These are phyloP conservation scores for Capronia americana DNA, from an alignment of 2,329 filamentous ascomycete species.

Conservation along the genomic window DNA sequence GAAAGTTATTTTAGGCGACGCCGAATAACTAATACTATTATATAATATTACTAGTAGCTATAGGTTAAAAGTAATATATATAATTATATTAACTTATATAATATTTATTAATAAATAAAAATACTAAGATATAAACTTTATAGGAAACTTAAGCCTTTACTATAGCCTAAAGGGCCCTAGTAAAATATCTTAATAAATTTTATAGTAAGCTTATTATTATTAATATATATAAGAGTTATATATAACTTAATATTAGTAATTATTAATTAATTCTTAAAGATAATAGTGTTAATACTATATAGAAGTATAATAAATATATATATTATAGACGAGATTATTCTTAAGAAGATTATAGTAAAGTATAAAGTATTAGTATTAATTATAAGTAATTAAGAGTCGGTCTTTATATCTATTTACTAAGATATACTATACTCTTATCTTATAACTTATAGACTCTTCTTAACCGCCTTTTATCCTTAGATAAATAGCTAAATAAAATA, in stretches of 20 bases:
- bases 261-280: too few species aligned
- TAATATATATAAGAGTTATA: background rate
- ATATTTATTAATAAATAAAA: slow-evolving; percentile 10
- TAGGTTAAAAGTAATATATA: background rate
- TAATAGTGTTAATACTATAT: background rate
- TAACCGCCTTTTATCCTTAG: too few species aligned
- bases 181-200: background rate
- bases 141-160: background rate
- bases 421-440: background rate
- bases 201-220: background rate
- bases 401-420: background rate
- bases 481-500: too few species aligned
- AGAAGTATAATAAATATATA: background rate
- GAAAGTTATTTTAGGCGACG: background rate
- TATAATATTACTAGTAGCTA: background rate
- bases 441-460: background rate
- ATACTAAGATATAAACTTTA: background rate
- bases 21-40: background rate
- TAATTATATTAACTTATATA: slow-evolving; percentile 1
- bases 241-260: background rate
- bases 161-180: background rate
- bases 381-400: background rate
- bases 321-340: background rate
- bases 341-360: background rate
- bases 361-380: background rate